Evolutionary conservation across 1,284 basidiomycete species (phyloP).

Genomic region (Apiotrichum gracile): DNA sequence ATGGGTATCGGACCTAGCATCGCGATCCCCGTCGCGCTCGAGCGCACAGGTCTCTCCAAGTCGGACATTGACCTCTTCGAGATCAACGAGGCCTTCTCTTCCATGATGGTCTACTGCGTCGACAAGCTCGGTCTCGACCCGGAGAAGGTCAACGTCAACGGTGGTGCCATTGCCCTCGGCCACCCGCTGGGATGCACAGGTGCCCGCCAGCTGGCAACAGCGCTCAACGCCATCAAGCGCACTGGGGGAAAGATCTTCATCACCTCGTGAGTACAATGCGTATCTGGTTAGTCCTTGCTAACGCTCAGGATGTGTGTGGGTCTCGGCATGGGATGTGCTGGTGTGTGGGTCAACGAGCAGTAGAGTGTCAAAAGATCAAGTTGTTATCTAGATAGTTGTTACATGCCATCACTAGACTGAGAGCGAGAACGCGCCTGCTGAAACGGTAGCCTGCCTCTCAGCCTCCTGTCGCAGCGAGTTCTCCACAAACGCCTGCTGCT

Average conservation of each 20-base stretch:
- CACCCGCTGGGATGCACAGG: conserved; percentile 70
- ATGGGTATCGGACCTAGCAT: conserved; percentile 87
- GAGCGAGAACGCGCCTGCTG: too few species aligned
- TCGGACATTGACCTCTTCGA: conserved; percentile 83
- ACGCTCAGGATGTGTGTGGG: conserved; percentile 79
- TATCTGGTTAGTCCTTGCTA: background rate
- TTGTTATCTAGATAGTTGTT: too few species aligned
- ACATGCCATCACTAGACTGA: too few species aligned
- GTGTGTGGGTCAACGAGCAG: conserved; percentile 49
- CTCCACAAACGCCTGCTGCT: too few species aligned
- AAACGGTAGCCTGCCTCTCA: too few species aligned
- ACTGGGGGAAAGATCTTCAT: conserved; percentile 66
- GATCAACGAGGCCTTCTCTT: conserved; percentile 78
- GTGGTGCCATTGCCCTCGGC: conserved; percentile 82
- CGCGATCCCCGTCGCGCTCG: conserved; percentile 68
- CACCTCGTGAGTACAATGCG: conserved; percentile 53
- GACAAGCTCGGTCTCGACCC: conserved; percentile 62
- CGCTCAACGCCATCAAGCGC: conserved; percentile 71
- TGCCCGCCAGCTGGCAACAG: conserved; percentile 79
- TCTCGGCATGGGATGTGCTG: conserved; percentile 66
- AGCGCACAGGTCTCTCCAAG: conserved; percentile 60
- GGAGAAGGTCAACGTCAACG: conserved; percentile 82
- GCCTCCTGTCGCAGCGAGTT: too few species aligned
- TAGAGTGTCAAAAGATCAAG: too few species aligned
- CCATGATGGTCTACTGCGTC: conserved; percentile 71